These are phyloP conservation scores for Dendrobium nobile DNA, from an alignment of 106 monocot species.

Conservation along the genomic window DNA sequence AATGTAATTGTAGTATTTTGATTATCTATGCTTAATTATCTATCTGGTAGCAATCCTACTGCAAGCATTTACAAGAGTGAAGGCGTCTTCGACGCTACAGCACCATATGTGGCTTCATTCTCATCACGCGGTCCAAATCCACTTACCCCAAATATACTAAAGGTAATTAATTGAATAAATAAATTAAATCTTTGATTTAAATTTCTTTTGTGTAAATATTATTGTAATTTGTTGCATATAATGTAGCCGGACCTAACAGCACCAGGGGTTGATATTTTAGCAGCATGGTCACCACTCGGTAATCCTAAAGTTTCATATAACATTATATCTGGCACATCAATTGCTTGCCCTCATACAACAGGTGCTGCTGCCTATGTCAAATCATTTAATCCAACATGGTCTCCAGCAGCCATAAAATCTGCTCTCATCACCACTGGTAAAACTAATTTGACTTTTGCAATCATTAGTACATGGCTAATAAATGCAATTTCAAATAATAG, in stretches of 20 bases:
- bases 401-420: conserved; percentile 31
- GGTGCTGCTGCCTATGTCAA: conserved; percentile 33
- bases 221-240: not conserved
- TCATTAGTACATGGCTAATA: too few relatives aligned
- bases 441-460: too few relatives aligned
- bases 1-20: not conserved
- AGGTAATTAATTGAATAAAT: conserved; percentile 8
- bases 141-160: conserved; percentile 20
- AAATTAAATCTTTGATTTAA: not conserved
- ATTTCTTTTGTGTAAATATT: not conserved
- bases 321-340: conserved; percentile 38
- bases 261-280: conserved; percentile 24
- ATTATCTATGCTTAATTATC: not conserved
- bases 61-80: conserved; percentile 23
- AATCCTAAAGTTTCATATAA: not conserved
- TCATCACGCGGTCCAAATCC: conserved; percentile 26
- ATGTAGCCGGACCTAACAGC: conserved; percentile 18
- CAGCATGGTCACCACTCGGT: conserved; percentile 12
- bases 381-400: conserved; percentile 28
- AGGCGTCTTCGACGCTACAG: conserved; percentile 4
- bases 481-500: too few relatives aligned
- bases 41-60: conserved; percentile 11
- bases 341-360: conserved; percentile 31
- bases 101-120: conserved; percentile 4
- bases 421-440: conserved; percentile 39